Percentiles rank a stretch among this genome's conserved stretches.
Conservation (phyloP, 257 asterid genomes). For the Solanum piurae region DNA sequence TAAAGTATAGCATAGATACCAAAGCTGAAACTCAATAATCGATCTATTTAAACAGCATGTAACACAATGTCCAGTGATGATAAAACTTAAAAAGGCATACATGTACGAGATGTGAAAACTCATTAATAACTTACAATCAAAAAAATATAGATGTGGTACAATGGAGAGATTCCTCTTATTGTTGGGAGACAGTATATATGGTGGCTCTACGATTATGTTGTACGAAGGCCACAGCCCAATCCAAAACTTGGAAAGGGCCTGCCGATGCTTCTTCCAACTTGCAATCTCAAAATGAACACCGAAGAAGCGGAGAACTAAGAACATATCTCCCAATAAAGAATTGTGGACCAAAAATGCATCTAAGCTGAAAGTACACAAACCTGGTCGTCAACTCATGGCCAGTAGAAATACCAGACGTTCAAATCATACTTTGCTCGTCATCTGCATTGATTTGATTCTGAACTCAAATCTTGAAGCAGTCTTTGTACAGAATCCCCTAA, state of each 20-base stretch:
- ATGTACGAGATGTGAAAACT: background rate
- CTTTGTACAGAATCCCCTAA: slow-evolving; percentile 37
- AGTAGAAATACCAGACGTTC: background rate
- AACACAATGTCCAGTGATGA: background rate
- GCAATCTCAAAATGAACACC: slow-evolving; percentile 14
- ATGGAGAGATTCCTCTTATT: slow-evolving; percentile 5
- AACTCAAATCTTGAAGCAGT: slow-evolving; percentile 38
- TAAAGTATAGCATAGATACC: background rate
- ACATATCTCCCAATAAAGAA: slow-evolving; percentile 27
- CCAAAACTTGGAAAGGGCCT: slow-evolving; percentile 6
- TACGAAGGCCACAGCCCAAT: background rate
- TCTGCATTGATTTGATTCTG: slow-evolving; percentile 49
- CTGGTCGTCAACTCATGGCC: background rate
- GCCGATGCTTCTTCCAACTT: slow-evolving; percentile 16
- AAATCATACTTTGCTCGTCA: slow-evolving; percentile 10
- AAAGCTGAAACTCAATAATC: background rate
- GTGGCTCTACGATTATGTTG: background rate
- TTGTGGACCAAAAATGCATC: slow-evolving; percentile 20
- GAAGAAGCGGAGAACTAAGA: slow-evolving; percentile 11
- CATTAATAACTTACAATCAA: background rate
- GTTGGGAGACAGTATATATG: slow-evolving; percentile 2
- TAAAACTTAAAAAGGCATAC: background rate
- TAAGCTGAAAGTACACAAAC: background rate
- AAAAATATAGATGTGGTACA: background rate
- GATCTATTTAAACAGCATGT: background rate